Base-by-base conservation (phyloP, 805 yeast species). In the Lachancea mirantina region DNA sequence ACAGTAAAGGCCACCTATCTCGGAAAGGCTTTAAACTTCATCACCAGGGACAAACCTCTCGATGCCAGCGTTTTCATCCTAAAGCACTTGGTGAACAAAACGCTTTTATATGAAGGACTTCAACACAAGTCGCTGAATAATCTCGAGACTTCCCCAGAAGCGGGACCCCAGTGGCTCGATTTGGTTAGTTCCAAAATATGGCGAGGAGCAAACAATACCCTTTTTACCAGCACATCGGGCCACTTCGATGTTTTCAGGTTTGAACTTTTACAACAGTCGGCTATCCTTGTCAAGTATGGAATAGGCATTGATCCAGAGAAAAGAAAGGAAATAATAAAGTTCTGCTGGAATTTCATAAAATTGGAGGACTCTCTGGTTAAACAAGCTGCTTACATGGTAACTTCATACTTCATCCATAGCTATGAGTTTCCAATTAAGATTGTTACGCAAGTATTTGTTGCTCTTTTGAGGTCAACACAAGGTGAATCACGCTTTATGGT, bases 271-370 rank as follows among this genome's bases (percentile, higher is more conserved):
- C 95, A 88, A 44, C 57, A 87, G 51, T 81, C 97, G 0, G 77
- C 95, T 0, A 59, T 81, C 26, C 60, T 92, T 26, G 72, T 87
- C 16, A 77, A 78, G 49, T 72, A 76, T 58, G 77, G 83, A 1
- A 76, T 94, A 0, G 55, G 61, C 0, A 57, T 67, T 8, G 67
- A 84, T 16, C 61, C 70, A 6, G 80, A 74, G 10, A 68, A 72
- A 43, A 68, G 83, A 26, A 89, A 85, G 50, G 95, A 87, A 46
- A 75, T 92, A 26, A 84, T 92, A 55, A 85, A 84, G 55, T 92
- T 87, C 61, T 82, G 87, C 46, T 92, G 99, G 99, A 83, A 84
- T 45, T 83, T 78, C 48, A 79, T 92, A 50, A 84, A 84, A 45
- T 62, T 88, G 19, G 96, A 88, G 41, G 99, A 92, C 52, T 72